Base-by-base conservation (phyloP, 257 asterid species). In the Fraxinus quadrangulata region DNA sequence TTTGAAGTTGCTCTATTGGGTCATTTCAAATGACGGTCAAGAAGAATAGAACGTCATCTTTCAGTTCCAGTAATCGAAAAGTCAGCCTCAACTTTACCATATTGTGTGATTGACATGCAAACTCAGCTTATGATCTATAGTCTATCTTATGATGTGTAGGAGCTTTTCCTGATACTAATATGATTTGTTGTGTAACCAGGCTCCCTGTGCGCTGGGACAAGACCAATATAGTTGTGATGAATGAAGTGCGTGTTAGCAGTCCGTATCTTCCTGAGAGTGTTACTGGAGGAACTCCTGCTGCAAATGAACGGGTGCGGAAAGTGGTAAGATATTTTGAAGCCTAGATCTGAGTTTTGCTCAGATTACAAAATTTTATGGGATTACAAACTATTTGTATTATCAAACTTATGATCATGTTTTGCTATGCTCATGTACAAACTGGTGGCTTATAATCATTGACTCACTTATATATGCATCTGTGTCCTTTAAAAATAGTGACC, bases 131-230 rank as follows among this genome's bases (percentile, higher is more conserved):
- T 14, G 65, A 54, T 54, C 24, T 54, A 16, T 6, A 19, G 54
- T 51, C 31, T 33, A 30, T 67, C 19, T 12, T 37, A 8, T 49
- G 31, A 54, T 12, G 16, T 67, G 31, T 24, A 56, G 59, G 69
- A 13, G 24, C 39, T 59, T 31, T 54, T 80, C 30, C 70, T 71
- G 36, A 4, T 65, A 24, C 24, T 82, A 70, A 82, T 78, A 66
- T 16, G 16, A 59, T 66, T 73, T 72, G 16, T 78, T n/a, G 16
- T 79, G 36, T 77, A 34, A 81, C 28, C 90, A 95, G 99, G 88
- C 95, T 93, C 67, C 99, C 99, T 0, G 98, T 95, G 83, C 92
- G 94, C 37, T 95, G 99, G 99, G 99, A 95, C 78, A 93, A 88
- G 77, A 90, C 94, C 28, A 91, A 83, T 59, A 95, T 95, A 12